Base-by-base conservation (phyloP, 768 basidiomycete genomes). In the Suillus paluster region DNA sequence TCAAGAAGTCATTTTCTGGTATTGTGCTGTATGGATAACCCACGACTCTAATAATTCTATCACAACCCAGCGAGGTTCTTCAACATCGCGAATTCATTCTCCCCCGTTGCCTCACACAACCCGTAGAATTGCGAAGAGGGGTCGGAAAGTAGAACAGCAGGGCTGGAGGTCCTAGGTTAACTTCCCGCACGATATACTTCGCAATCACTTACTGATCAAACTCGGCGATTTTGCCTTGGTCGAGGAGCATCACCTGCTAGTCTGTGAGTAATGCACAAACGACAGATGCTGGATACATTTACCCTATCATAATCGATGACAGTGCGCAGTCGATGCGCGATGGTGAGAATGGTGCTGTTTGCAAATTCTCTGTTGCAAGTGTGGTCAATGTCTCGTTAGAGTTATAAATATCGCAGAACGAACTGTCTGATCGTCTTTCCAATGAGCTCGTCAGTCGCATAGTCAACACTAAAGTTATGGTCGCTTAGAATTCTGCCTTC, bases 401-500 rank as follows among this genome's bases (percentile, higher is more conserved):
- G 1, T 7, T 19, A 56, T 50, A 4, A 15, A 25, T 39, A 41
- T 6, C 2, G 38, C 5, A 52, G 34, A 42, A 79, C 87, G 71
- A 69, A 93, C 92, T 87, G 85, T 78, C 90, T 77, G 48, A 93
- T 93, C 4, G 91, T 92, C 70, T 89, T 89, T 41, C 89, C 82
- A 66, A 93, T 95, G 4, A 95, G 80, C 69, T 94, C 92, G 71
- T 96, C 94, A 0, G 94, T 95, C 23, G 92, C 92, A 71, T 94
- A 92, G 71, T 93, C 91, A 52, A 92, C 92, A 64, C 83, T 85
- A 42, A 39, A 44, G 57, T 33, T 15, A n/a, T 46, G 12, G 57
- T 54, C 6, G 45, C 34, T 53, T 60, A 55, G 54, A 62, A 33
- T 59, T 4, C 8, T 57, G 30, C 23, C 27, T 21, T 14, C 14